A percentile compares a stretch with the other conserved stretches of the same genome.
phyloP scores from a whole-genome alignment of 2,329 filamentous ascomycete genomes.

The Nemania bipapillata region DNA sequence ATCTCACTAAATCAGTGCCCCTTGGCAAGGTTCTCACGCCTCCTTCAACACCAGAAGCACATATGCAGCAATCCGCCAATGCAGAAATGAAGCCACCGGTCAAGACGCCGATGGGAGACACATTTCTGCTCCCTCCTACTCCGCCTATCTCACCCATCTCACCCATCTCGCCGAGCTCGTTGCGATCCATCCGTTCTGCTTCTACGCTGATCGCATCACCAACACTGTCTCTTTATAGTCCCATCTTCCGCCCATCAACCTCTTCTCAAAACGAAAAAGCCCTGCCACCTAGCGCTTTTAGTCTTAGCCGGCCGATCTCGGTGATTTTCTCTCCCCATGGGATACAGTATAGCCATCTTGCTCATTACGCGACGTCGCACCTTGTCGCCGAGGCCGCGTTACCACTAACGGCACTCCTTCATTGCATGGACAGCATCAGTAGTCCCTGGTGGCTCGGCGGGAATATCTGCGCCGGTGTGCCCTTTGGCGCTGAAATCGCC shows the following conservation, averaged over 20 bases:
- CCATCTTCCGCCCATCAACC: slow-evolving; percentile 38
- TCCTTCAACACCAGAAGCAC: slow-evolving; percentile 49
- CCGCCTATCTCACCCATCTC: slow-evolving; percentile 54
- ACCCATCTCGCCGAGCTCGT: slow-evolving; percentile 46
- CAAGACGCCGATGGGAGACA: slow-evolving; percentile 38
- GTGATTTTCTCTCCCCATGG: slow-evolving; percentile 74
- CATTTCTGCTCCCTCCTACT: slow-evolving; percentile 50
- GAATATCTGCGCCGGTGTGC: slow-evolving; percentile 66
- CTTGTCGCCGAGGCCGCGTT: slow-evolving; percentile 67
- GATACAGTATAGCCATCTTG: slow-evolving; percentile 64
- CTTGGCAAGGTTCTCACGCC: slow-evolving; percentile 45
- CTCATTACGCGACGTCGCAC: slow-evolving; percentile 66
- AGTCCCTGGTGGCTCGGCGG: slow-evolving; percentile 72
- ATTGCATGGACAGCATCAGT: slow-evolving; percentile 69
- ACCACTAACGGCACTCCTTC: slow-evolving; percentile 71
- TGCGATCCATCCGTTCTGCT: slow-evolving; percentile 53
- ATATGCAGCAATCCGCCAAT: slow-evolving; percentile 15
- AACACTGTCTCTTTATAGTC: slow-evolving; percentile 32
- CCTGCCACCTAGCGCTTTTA: slow-evolving; percentile 32
- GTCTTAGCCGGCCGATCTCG: slow-evolving; percentile 60
- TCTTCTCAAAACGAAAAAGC: slow-evolving; percentile 33
- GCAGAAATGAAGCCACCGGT: slow-evolving; percentile 25
- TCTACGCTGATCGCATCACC: slow-evolving; percentile 50
- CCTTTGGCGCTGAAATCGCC: slow-evolving; percentile 68
- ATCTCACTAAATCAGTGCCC: slow-evolving; percentile 24